Evolutionary conservation across 2,329 filamentous ascomycete species (phyloP).

Genomic region (Ceratocystis smalleyi): DNA sequence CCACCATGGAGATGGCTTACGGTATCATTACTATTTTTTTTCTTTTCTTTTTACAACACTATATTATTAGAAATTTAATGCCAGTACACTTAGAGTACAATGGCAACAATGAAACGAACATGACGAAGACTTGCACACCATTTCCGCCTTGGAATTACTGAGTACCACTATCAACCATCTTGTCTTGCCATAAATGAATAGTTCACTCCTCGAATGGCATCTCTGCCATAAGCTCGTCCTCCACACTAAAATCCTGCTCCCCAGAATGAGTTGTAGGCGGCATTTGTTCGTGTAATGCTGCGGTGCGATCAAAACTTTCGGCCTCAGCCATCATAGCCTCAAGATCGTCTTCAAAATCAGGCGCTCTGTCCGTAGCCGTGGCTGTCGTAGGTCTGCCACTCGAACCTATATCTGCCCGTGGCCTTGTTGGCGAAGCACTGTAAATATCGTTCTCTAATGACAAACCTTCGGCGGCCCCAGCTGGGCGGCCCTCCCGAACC

Average conservation of each 20-base stretch:
- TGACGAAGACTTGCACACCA: neutral
- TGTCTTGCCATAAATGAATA: neutral
- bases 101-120: conserved; percentile 11
- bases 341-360: conserved; percentile 26
- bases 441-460: conserved; percentile 38
- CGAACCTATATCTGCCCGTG: conserved; percentile 11
- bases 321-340: conserved; percentile 40
- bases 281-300: neutral
- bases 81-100: neutral
- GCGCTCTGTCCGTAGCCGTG: conserved; percentile 26
- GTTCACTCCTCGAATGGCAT: conserved; percentile 25
- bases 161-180: neutral
- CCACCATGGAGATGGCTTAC: conserved; percentile 14
- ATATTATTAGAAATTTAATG: conserved; percentile 5
- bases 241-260: conserved; percentile 38
- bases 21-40: conserved; percentile 4
- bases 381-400: neutral
- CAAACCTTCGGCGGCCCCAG: neutral
- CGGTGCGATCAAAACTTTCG: conserved; percentile 21
- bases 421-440: conserved; percentile 33
- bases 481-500: neutral
- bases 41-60: neutral
- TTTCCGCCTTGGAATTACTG: neutral
- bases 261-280: conserved; percentile 16
- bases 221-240: conserved; percentile 53